Evolutionary conservation across 371 early-diverging fungal genomes (phyloP), one percentile per base, ranked within the genome.

Genomic region (Lichtheimia hyalospora): DNA sequence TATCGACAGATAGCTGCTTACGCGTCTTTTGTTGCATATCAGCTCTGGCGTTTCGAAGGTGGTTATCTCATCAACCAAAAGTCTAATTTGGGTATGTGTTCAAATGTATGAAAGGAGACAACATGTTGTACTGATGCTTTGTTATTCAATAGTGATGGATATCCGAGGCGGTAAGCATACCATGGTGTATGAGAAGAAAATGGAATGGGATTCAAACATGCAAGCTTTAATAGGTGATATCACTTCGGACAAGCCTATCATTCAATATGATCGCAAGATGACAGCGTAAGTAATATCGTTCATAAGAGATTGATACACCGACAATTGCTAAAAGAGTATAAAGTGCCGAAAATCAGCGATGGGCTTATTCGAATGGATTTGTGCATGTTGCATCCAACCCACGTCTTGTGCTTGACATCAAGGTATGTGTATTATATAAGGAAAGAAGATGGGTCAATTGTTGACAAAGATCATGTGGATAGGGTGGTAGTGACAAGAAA

Each of bases 271-370:
- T 39, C 75, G 72, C 46, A 78, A 78, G 34, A 62, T 59, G 58
- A 74, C 75, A 25, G 64, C 64, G 74, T 70, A 74, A 57, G 66
- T 10, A 14, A 12, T 23, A 12, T 23, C 14, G 28, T 10, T 34
- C 34, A 10, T 34, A 10, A 10, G 8, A 34, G 5, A 34, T 34
- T 34, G 34, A 34, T 34, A 8, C 34, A 10, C 34, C 34, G 34
- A 34, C 10, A 2, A 20, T 52, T 54, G 14, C 12, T 12, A 50
- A 40, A 54, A 34, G 1, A 25, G 44, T 49, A 8, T 48, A 14
- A 14, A 43, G 34, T 57, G 61, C 79, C 39, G 69, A 70, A 7
- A 75, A 79, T 43, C 79, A 75, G 57, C 64, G 79, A 55, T 79
- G 71, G 72, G 69, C 69, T 12, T 66, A 58, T 48, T 60, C 69